Conservation (phyloP, 1,284 basidiomycete species). For the Sporisorium reilianum region DNA sequence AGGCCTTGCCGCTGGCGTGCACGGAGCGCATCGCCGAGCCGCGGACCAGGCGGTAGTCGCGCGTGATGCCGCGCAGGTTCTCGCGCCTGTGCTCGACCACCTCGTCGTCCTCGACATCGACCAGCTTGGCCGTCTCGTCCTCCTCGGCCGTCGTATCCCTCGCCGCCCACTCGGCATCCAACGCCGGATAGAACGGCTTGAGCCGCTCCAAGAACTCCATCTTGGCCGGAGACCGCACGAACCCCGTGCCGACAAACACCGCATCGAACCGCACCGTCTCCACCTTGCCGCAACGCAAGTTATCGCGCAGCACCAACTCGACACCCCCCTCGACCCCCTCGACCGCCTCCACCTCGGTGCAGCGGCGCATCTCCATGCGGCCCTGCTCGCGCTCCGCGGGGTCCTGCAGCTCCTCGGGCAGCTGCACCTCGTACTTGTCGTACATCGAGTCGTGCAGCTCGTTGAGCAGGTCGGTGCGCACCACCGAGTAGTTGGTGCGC, state of each 20-base stretch:
- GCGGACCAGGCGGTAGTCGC: slow-evolving; percentile 66
- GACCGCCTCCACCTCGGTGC: slow-evolving; percentile 44
- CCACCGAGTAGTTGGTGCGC: slow-evolving; percentile 68
- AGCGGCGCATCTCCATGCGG: slow-evolving; percentile 47
- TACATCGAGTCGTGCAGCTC: slow-evolving; percentile 63
- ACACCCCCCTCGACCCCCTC: slow-evolving; percentile 28
- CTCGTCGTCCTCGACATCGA: slow-evolving; percentile 51
- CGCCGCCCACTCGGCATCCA: slow-evolving; percentile 44
- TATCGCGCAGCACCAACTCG: slow-evolving; percentile 39
- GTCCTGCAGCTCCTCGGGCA: slow-evolving; percentile 60
- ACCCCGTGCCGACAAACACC: slow-evolving; percentile 67
- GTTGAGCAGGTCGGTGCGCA: slow-evolving; percentile 61
- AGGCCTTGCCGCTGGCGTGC: slow-evolving; percentile 41
- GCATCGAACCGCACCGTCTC: slow-evolving; percentile 58
- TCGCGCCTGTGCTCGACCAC: slow-evolving; percentile 50
- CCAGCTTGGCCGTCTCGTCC: slow-evolving; percentile 42
- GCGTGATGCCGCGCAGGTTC: slow-evolving; percentile 60
- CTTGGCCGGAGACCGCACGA: slow-evolving; percentile 46
- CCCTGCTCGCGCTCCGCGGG: slow-evolving; percentile 44
- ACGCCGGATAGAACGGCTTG: slow-evolving; percentile 53
- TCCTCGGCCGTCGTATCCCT: slow-evolving; percentile 46
- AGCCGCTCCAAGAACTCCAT: slow-evolving; percentile 58
- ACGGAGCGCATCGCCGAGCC: slow-evolving; percentile 19
- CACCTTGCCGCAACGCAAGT: slow-evolving; percentile 31
- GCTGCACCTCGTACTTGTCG: slow-evolving; percentile 56